Evolutionary conservation across 2,329 filamentous ascomycete species (phyloP).

Genomic region (Cercospora sp.): DNA sequence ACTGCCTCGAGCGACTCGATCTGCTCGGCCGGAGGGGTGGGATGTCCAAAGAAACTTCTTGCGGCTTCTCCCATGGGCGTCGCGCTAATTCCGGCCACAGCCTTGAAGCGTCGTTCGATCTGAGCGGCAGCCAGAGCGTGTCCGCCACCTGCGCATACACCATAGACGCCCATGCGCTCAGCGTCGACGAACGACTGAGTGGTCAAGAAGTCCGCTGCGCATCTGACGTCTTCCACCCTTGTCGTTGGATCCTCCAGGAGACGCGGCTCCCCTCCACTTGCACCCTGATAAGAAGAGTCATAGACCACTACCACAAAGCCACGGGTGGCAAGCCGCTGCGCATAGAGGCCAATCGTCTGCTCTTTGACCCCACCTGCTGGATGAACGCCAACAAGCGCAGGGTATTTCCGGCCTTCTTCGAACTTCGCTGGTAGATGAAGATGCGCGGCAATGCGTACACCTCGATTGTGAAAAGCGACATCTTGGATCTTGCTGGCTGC

Average conservation of each 20-base stretch:
- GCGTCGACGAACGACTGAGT: not conserved
- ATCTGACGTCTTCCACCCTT: not conserved
- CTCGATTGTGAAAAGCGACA: not conserved
- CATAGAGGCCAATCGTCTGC: not conserved
- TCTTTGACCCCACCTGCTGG: not conserved
- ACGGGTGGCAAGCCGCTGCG: not conserved
- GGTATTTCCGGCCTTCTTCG: not conserved
- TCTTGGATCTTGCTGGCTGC: not conserved
- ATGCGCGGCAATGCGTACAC: not conserved
- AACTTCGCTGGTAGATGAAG: not conserved
- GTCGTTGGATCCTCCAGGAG: not conserved
- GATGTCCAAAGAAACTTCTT: not conserved
- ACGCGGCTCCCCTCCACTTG: not conserved
- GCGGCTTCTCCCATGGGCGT: not conserved
- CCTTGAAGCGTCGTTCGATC: not conserved
- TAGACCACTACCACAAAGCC: not conserved
- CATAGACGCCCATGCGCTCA: not conserved
- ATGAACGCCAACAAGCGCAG: not conserved
- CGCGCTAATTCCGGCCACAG: not conserved
- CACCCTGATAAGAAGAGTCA: not conserved
- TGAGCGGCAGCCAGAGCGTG: not conserved
- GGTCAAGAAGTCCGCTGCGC: not conserved
- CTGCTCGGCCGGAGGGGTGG: not conserved
- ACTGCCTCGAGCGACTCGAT: not conserved
- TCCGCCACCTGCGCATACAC: not conserved